A percentile compares a stretch with the other conserved stretches of the same genome.
Conservation (phyloP, 139 green algal species). For the Tetradesmus lagerheimii region DNA sequence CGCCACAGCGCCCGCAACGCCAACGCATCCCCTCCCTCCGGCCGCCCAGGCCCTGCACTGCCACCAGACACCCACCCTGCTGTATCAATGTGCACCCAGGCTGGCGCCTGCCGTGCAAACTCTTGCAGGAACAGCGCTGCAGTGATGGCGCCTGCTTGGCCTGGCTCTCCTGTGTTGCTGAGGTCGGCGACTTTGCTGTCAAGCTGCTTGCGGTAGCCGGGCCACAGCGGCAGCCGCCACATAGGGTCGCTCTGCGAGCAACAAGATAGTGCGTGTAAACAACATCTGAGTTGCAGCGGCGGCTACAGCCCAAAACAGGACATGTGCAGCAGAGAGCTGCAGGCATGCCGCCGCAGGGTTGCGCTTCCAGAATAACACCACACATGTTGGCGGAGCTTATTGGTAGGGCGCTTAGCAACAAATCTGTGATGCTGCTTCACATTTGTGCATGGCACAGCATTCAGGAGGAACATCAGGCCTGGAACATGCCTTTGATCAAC, state of each 20-base stretch:
- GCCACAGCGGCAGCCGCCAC: slow-evolving; percentile 77
- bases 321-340: too few species aligned
- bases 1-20: slow-evolving; percentile 66
- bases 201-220: slow-evolving; percentile 60
- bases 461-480: too few species aligned
- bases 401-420: too few species aligned
- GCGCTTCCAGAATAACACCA: background rate
- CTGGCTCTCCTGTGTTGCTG: slow-evolving; percentile 18
- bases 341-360: too few species aligned
- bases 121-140: slow-evolving; percentile 72
- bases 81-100: slow-evolving; percentile 81
- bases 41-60: slow-evolving; percentile 53
- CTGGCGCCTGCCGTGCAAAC: slow-evolving; percentile 48
- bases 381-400: too few species aligned
- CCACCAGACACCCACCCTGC: slow-evolving; percentile 43
- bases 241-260: slow-evolving; percentile 63
- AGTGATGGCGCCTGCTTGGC: slow-evolving; percentile 62
- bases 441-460: too few species aligned
- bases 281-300: too few species aligned
- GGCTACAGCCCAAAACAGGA: too few species aligned
- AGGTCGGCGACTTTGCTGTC: slow-evolving; percentile 70
- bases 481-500: too few species aligned
- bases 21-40: slow-evolving; percentile 76
- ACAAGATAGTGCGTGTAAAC: too few species aligned
- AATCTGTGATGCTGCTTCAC: too few species aligned